These are phyloP conservation scores for Ophiostoma ips DNA, from an alignment of 2,329 filamentous ascomycete genomes.

Conservation along the genomic window DNA sequence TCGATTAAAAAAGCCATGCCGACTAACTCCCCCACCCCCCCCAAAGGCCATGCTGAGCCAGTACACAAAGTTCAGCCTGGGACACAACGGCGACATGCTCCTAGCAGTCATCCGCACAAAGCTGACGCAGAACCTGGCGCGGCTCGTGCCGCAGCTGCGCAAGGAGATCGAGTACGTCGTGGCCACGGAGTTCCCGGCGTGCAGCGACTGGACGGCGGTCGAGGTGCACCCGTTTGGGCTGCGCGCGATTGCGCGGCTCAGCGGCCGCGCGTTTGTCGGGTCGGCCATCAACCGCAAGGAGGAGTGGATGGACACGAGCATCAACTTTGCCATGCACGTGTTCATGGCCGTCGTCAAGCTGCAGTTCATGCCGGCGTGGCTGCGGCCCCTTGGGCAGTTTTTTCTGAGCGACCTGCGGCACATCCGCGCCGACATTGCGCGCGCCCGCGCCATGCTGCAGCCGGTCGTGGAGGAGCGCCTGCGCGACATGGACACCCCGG, in stretches of 20 bases:
- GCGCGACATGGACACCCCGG: constrained; percentile 24
- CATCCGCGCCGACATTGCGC: constrained; percentile 29
- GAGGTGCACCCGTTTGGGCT: constrained; percentile 38
- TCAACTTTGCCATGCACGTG: constrained; percentile 36
- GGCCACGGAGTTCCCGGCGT: constrained; percentile 33
- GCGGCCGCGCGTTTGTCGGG: constrained; percentile 40
- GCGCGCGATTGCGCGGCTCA: constrained; percentile 37
- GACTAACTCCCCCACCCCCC: too few species aligned
- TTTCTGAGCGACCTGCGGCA: constrained; percentile 32
- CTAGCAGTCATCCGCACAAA: constrained; percentile 31
- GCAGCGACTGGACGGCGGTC: constrained; percentile 40
- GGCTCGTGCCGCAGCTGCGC: constrained; percentile 31
- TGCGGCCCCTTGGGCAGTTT: constrained; percentile 32
- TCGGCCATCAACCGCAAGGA: constrained; percentile 34
- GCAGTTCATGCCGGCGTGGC: constrained; percentile 36
- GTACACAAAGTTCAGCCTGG: constrained; percentile 36
- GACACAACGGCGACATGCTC: constrained; percentile 31
- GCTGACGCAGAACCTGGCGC: constrained; percentile 32
- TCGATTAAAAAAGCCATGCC: too few species aligned
- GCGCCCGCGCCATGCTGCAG: constrained; percentile 28
- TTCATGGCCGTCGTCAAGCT: constrained; percentile 35
- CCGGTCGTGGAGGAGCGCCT: constrained; percentile 34
- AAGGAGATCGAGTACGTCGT: constrained; percentile 32
- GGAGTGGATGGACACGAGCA: constrained; percentile 38
- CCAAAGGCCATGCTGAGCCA: constrained; percentile 36